Evolutionary conservation across 2,329 filamentous ascomycete genomes (phyloP).

Genomic region (Aspergillus sp.): DNA sequence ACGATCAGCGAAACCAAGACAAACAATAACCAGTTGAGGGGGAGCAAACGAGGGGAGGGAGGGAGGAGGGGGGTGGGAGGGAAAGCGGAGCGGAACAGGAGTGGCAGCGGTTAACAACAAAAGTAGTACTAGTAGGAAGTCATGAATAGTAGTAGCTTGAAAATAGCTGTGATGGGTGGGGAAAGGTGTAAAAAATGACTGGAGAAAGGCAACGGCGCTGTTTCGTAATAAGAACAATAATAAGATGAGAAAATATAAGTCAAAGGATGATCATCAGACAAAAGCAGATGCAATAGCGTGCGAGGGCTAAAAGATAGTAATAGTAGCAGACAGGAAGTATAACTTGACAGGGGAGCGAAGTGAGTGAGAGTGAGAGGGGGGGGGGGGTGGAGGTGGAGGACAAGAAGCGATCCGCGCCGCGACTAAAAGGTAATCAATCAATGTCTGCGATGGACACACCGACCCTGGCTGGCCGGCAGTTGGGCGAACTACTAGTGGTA

Average conservation of each 20-base stretch:
- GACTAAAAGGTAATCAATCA: constrained; percentile 9
- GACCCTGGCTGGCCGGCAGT: constrained; percentile 3
- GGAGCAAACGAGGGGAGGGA: constrained; percentile 6
- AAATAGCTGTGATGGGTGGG: constrained; percentile 3
- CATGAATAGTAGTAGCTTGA: constrained; percentile 10
- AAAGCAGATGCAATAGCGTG: neutral
- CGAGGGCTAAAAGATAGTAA: neutral
- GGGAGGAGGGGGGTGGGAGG: constrained; percentile 1
- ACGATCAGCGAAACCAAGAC: constrained; percentile 8
- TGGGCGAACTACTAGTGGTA: neutral
- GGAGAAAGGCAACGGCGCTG: constrained; percentile 3
- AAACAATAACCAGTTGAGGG: neutral
- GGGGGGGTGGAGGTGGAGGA: neutral
- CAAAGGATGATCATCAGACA: constrained; percentile 8
- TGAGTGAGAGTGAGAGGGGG: neutral
- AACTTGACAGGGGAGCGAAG: neutral
- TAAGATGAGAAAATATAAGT: constrained; percentile 5
- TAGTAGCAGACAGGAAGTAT: constrained; percentile 4
- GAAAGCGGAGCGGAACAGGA: constrained; percentile 2
- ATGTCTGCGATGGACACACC: constrained; percentile 11
- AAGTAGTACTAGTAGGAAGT: constrained; percentile 11
- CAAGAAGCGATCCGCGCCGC: constrained; percentile 8
- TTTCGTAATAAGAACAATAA: constrained; percentile 2
- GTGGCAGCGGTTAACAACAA: neutral
- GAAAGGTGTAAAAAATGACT: neutral